Conservation (phyloP, 2,329 filamentous ascomycete species). For the Cladophialophora carrionii region DNA sequence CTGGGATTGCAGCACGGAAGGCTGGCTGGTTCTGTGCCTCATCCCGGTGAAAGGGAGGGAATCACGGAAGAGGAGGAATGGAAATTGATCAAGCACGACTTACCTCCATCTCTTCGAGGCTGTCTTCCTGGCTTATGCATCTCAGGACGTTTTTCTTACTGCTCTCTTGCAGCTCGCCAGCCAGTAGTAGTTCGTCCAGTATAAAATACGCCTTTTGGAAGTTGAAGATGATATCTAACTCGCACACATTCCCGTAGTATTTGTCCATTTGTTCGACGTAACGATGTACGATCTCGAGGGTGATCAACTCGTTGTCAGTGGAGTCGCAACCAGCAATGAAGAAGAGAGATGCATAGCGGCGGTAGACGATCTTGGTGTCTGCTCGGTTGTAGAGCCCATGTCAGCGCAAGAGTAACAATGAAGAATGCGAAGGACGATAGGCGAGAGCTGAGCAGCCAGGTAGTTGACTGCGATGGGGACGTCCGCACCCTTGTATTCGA, state of each 20-base stretch:
- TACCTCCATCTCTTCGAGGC: constrained; percentile 98
- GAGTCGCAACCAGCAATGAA: constrained; percentile 97
- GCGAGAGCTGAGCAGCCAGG: constrained; percentile 8
- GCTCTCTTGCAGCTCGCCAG: constrained; percentile 96
- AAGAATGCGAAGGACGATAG: background rate
- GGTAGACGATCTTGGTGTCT: constrained; percentile 99
- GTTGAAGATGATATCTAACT: constrained; percentile 99
- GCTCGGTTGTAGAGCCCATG: constrained; percentile 34
- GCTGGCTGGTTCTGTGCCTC: background rate
- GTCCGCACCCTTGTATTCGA: constrained; percentile 89
- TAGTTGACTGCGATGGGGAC: constrained; percentile 15
- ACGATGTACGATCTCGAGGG: constrained; percentile 96
- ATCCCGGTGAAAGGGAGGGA: background rate
- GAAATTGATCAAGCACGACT: constrained; percentile 45
- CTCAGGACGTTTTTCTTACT: constrained; percentile 98
- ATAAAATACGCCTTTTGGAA: constrained; percentile 99
- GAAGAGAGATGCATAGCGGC: constrained; percentile 96
- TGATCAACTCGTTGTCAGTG: constrained; percentile 98
- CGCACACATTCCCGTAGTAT: constrained; percentile 99
- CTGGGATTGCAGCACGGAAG: background rate
- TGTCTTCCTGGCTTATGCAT: constrained; percentile 96
- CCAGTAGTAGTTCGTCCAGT: constrained; percentile 90
- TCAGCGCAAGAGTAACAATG: constrained; percentile 19
- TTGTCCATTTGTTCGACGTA: constrained; percentile 99
- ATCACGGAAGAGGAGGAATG: constrained; percentile 1